Evolutionary conservation across 768 basidiomycete genomes (phyloP).

Genomic region (Suillus subalutaceus): DNA sequence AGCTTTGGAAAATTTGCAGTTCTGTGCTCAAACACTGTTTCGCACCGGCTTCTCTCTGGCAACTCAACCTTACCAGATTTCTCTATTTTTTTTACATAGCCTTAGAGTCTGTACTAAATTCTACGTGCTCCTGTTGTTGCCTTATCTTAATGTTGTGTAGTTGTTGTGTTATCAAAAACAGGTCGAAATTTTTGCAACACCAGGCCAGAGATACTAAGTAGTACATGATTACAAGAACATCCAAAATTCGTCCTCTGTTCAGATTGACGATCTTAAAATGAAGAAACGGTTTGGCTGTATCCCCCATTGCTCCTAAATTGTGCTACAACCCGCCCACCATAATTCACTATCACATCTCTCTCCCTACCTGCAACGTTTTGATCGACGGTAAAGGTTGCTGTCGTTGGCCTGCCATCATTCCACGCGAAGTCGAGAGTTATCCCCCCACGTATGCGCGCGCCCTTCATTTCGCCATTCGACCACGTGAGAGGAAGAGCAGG

Average conservation of each 20-base stretch:
- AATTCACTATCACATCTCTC: conserved; percentile 38
- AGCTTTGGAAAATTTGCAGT: too few species aligned
- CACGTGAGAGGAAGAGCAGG: conserved; percentile 68
- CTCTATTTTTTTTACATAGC: too few species aligned
- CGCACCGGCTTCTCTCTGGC: too few species aligned
- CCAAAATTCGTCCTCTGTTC: background rate
- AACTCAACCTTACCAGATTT: too few species aligned
- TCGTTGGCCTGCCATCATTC: conserved; percentile 39
- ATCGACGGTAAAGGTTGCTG: conserved; percentile 41
- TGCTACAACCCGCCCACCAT: conserved; percentile 38
- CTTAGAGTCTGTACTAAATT: too few species aligned
- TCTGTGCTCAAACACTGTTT: too few species aligned
- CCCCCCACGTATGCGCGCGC: conserved; percentile 67
- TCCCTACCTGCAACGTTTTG: conserved; percentile 38
- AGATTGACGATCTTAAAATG: conserved; percentile 10
- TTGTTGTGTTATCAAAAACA: too few species aligned
- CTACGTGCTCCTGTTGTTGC: too few species aligned
- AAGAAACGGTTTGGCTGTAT: conserved; percentile 17
- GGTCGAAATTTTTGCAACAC: too few species aligned
- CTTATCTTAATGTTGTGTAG: too few species aligned
- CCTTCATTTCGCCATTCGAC: conserved; percentile 61
- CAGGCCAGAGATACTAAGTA: background rate
- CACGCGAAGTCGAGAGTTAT: conserved; percentile 58
- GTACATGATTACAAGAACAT: background rate
- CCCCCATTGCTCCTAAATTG: conserved; percentile 28